Conservation (phyloP, 768 basidiomycete species). For the Auricularia heimuer region DNA sequence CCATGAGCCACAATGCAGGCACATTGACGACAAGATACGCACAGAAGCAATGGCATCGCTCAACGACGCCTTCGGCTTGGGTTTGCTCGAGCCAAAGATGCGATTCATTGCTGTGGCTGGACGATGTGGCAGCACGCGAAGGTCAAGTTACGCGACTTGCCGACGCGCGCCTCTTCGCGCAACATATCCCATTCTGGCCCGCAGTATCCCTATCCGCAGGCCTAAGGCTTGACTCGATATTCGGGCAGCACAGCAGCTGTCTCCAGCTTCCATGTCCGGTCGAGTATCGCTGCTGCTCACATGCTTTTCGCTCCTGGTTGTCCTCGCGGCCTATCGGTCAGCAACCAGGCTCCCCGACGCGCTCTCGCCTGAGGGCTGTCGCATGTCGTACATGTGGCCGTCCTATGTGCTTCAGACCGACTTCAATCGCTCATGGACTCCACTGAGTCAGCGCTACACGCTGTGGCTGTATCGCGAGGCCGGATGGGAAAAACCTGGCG, state of each 20-base stretch:
- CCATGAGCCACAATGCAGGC: neutral
- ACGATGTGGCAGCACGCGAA: neutral
- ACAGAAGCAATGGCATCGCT: conserved; percentile 91
- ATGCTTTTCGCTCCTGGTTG: neutral
- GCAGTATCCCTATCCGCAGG: neutral
- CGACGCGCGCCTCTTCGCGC: neutral
- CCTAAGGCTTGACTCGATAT: no score
- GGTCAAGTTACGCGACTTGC: neutral
- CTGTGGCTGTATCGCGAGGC: conserved; percentile 88
- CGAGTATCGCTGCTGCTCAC: neutral
- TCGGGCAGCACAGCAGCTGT: neutral
- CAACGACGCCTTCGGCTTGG: conserved; percentile 74
- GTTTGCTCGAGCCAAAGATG: conserved; percentile 65
- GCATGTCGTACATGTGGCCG: conserved; percentile 95
- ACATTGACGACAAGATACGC: conserved; percentile 16
- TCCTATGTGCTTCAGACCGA: conserved; percentile 67
- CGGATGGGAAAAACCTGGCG: conserved; percentile 58
- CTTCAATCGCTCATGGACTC: conserved; percentile 62
- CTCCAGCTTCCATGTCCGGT: neutral
- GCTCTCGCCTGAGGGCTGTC: conserved; percentile 83
- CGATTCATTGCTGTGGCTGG: conserved; percentile 52
- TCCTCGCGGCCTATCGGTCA: conserved; percentile 26
- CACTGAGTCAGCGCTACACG: conserved; percentile 63
- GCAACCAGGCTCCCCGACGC: conserved; percentile 33
- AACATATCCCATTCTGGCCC: neutral